Percentiles rank a stretch among this genome's conserved stretches.
Conservation (phyloP, 1,284 basidiomycete species). For the Ceratobasidium papillatum region DNA sequence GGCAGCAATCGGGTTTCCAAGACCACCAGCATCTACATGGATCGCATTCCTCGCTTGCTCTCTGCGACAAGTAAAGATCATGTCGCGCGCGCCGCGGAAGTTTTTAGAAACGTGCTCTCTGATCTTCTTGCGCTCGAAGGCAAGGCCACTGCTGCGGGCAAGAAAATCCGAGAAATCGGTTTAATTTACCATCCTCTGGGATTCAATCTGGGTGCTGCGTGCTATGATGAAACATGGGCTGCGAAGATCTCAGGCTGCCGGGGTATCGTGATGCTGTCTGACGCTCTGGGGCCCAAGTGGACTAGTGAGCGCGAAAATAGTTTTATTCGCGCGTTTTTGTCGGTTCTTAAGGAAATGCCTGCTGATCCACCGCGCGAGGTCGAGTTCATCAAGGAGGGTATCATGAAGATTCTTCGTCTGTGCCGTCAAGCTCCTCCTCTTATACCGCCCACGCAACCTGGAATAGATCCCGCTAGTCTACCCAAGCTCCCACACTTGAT, state of each 20-base stretch:
- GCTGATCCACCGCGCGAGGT: slow-evolving; percentile 87
- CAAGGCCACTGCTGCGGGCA: slow-evolving; percentile 27
- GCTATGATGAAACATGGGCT: slow-evolving; percentile 88
- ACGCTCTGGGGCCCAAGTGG: slow-evolving; percentile 80
- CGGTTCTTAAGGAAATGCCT: slow-evolving; percentile 96
- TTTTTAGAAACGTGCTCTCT: slow-evolving; percentile 39
- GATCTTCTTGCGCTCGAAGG: slow-evolving; percentile 41
- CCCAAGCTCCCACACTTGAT: slow-evolving; percentile 60
- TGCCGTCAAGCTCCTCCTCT: slow-evolving; percentile 60
- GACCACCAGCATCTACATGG: slow-evolving; percentile 65
- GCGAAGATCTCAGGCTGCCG: slow-evolving; percentile 87
- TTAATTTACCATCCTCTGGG: slow-evolving; percentile 69
- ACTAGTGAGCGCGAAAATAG: slow-evolving; percentile 90
- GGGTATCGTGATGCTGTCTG: slow-evolving; percentile 82
- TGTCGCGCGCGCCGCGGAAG: slow-evolving; percentile 46
- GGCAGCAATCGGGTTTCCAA: slow-evolving; percentile 31
- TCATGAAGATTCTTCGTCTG: slow-evolving; percentile 79
- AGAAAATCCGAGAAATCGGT: slow-evolving; percentile 72
- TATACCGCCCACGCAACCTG: slow-evolving; percentile 30
- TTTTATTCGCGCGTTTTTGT: slow-evolving; percentile 89
- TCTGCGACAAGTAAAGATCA: slow-evolving; percentile 71
- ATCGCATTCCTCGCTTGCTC: slow-evolving; percentile 76
- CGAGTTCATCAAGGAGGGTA: slow-evolving; percentile 79
- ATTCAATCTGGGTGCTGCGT: slow-evolving; percentile 61
- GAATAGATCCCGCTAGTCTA: slow-evolving; percentile 19